These are phyloP conservation scores for Kurtzmaniella cleridarum DNA, from an alignment of 805 yeast genomes.

Conservation along the genomic window DNA sequence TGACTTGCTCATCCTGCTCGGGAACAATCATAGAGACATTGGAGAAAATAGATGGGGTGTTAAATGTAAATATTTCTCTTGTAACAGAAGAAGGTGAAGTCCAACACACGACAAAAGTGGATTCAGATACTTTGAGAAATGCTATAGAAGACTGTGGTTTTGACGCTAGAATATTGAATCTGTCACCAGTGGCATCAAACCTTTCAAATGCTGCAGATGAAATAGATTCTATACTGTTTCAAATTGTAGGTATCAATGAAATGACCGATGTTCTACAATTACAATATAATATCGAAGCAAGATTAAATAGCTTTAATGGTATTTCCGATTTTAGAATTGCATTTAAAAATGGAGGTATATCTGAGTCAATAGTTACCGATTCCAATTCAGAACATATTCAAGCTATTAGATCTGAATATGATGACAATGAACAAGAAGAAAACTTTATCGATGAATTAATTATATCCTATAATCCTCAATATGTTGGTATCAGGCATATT, in stretches of 20 bases:
- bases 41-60: conserved; percentile 18
- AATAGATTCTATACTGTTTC: conserved; percentile 24
- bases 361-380: conserved; percentile 8
- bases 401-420: conserved; percentile 13
- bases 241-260: conserved; percentile 27
- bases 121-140: conserved; percentile 12
- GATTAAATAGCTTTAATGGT: conserved; percentile 26
- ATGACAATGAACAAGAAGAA: conserved; percentile 9
- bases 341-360: conserved; percentile 8
- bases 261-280: conserved; percentile 21
- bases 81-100: conserved; percentile 32
- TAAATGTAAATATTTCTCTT: conserved; percentile 25
- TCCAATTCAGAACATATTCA: conserved; percentile 11
- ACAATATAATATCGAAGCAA: conserved; percentile 38
- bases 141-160: conserved; percentile 29
- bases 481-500: conserved; percentile 60
- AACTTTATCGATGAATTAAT: conserved; percentile 27
- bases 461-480: conserved; percentile 45
- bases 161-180: conserved; percentile 12
- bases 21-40: conserved; percentile 32
- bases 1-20: conserved; percentile 15
- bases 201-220: not conserved
- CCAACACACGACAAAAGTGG: conserved; percentile 11
- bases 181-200: not conserved
- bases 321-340: conserved; percentile 20